phyloP scores from a whole-genome alignment of 306 rosid species.

The Cucurbita argyrosperma region DNA sequence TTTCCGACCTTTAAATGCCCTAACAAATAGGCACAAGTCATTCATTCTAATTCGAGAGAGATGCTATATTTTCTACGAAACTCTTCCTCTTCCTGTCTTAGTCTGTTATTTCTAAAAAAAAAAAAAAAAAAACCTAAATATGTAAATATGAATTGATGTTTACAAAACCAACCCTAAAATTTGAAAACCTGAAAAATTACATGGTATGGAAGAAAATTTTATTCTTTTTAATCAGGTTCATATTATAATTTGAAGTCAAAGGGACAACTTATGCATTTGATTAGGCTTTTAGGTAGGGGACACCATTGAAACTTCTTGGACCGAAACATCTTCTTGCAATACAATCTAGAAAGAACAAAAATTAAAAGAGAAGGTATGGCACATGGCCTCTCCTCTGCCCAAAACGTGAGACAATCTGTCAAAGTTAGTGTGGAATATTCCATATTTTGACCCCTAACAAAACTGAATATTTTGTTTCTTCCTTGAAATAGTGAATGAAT shows the following conservation, averaged over 20 bases:
- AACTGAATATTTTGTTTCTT: background rate
- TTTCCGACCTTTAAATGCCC: too few relatives aligned
- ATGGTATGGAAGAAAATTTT: too few relatives aligned
- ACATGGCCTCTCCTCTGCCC: background rate
- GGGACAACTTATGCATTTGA: background rate
- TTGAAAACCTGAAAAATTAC: too few relatives aligned
- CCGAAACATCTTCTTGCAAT: background rate
- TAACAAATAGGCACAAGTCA: too few relatives aligned
- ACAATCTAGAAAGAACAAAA: background rate
- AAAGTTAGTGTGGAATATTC: background rate
- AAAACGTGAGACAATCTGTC: background rate
- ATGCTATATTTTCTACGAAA: too few relatives aligned
- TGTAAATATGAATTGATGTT: too few relatives aligned
- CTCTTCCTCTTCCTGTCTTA: too few relatives aligned
- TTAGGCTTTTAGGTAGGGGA: background rate
- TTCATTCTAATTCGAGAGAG: too few relatives aligned
- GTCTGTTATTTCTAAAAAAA: too few relatives aligned
- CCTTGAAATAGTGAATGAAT: background rate
- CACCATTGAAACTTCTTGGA: background rate
- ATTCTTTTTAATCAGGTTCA: too few relatives aligned
- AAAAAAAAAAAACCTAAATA: too few relatives aligned
- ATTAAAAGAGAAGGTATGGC: background rate
- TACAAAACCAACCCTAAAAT: too few relatives aligned
- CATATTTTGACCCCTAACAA: background rate
- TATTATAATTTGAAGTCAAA: background rate